Evolutionary conservation across 805 yeast species (phyloP).

Genomic region (Lachancea meyersii): DNA sequence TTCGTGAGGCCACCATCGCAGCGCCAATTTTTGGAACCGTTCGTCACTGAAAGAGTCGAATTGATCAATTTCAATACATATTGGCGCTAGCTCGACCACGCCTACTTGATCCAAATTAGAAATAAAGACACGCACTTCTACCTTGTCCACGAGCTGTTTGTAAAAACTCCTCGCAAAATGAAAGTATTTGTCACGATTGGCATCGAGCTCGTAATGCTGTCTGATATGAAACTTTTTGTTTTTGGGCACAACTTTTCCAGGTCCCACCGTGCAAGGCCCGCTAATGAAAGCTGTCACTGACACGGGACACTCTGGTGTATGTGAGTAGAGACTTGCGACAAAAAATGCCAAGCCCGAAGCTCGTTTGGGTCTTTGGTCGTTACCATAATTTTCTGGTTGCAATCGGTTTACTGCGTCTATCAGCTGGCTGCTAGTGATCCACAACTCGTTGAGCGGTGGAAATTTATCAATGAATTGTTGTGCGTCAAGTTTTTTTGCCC

Average conservation of each 20-base stretch:
- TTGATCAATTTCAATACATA: constrained; percentile 12
- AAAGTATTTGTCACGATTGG: constrained; percentile 11
- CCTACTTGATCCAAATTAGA: constrained; percentile 22
- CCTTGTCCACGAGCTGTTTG: constrained; percentile 3
- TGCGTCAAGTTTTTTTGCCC: constrained; percentile 2
- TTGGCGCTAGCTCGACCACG: constrained; percentile 15
- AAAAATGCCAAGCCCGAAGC: constrained; percentile 19
- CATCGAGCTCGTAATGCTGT: constrained; percentile 15
- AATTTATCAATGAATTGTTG: neutral
- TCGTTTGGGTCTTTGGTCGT: constrained; percentile 13
- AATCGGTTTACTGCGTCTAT: neutral
- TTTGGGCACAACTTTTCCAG: constrained; percentile 19
- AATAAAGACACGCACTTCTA: constrained; percentile 11
- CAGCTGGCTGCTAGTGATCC: neutral
- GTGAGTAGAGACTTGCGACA: constrained; percentile 10
- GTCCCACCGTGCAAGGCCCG: constrained; percentile 24
- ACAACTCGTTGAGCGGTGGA: neutral
- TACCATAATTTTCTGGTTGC: neutral
- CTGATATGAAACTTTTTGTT: constrained; percentile 15
- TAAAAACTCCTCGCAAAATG: constrained; percentile 11
- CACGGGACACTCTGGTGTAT: neutral
- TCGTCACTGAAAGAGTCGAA: constrained; percentile 16
- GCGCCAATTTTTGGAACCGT: constrained; percentile 7
- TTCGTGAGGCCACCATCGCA: neutral
- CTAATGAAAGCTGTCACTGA: constrained; percentile 13